These are phyloP conservation scores for Pholiota microspora DNA, from an alignment of 768 basidiomycete species.

Conservation along the genomic window DNA sequence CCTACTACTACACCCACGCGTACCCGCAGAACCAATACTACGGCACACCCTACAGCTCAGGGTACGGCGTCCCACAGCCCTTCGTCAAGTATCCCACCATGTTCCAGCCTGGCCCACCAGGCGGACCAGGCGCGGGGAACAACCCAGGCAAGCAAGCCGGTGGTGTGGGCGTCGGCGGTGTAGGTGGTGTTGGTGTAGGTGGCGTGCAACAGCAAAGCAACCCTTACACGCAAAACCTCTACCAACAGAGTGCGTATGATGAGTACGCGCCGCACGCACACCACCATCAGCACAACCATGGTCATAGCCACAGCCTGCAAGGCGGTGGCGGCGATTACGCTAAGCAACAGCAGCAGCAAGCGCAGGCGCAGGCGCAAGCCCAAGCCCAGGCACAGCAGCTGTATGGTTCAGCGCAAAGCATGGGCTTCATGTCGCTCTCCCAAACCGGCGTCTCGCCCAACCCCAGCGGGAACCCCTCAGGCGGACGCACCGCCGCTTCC, in stretches of 20 bases:
- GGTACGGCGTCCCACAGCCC: constrained; percentile 63
- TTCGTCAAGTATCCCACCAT: constrained; percentile 78
- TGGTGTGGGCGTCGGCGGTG: constrained; percentile 50
- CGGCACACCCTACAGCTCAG: constrained; percentile 62
- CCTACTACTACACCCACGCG: constrained; percentile 61
- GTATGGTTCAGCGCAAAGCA: constrained; percentile 48
- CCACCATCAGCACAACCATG: constrained; percentile 47
- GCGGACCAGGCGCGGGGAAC: constrained; percentile 61
- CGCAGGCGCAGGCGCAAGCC: too few relatives aligned
- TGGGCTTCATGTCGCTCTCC: constrained; percentile 70
- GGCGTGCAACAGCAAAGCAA: constrained; percentile 47
- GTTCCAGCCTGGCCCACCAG: constrained; percentile 71
- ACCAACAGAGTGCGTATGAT: constrained; percentile 54
- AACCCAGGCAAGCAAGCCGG: constrained; percentile 69
- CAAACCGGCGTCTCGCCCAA: too few relatives aligned
- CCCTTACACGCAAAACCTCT: constrained; percentile 62
- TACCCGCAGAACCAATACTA: constrained; percentile 80
- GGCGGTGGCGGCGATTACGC: constrained; percentile 38
- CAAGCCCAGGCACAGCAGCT: too few relatives aligned
- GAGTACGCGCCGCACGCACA: constrained; percentile 53
- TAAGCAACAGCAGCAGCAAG: constrained; percentile 26
- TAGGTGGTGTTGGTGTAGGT: too few relatives aligned
- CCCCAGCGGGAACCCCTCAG: too few relatives aligned
- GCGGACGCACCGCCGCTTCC: constrained; percentile 53
- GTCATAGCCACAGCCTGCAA: constrained; percentile 40